Conservation (phyloP, 345 rosid species). For the Stellera chamaejasme region DNA sequence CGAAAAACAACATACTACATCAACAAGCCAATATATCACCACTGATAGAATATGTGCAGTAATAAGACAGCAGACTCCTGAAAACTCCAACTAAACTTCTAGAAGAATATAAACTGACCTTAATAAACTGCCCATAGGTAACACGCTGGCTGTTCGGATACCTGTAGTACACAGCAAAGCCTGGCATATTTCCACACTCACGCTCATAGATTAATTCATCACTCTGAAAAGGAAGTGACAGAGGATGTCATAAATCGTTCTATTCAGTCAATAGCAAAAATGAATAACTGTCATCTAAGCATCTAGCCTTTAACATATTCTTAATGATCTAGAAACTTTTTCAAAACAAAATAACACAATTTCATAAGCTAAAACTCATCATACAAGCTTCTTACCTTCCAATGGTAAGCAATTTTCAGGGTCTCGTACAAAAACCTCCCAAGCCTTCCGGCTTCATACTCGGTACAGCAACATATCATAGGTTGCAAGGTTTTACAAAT, state of each 20-base stretch:
- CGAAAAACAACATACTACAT: too few species aligned
- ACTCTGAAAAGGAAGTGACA: constrained; percentile 46
- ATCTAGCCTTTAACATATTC: too few species aligned
- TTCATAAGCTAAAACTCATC: neutral
- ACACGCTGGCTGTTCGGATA: constrained; percentile 97
- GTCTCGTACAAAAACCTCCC: constrained; percentile 95
- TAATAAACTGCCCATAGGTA: constrained; percentile 94
- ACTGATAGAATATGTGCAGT: too few species aligned
- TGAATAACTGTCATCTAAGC: neutral
- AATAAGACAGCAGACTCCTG: too few species aligned
- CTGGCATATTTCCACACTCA: constrained; percentile 99
- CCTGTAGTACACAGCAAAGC: constrained; percentile 97
- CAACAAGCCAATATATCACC: too few species aligned
- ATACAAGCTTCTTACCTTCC: constrained; percentile 62
- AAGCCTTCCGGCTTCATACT: constrained; percentile 95
- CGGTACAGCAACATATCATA: constrained; percentile 99
- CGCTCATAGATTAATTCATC: constrained; percentile 91
- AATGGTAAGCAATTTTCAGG: constrained; percentile 86
- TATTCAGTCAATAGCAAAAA: constrained; percentile 7
- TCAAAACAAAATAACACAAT: neutral
- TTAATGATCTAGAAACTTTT: too few species aligned
- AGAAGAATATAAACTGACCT: constrained; percentile 41
- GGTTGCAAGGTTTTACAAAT: constrained; percentile 98
- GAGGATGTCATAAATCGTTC: constrained; percentile 5
- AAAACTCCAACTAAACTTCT: too few species aligned